Percentiles rank a stretch among this genome's conserved stretches.
These are phyloP conservation scores for Saccharomyces hybrid DNA, from an alignment of 1,139 yeast genomes.

Conservation along the genomic window DNA sequence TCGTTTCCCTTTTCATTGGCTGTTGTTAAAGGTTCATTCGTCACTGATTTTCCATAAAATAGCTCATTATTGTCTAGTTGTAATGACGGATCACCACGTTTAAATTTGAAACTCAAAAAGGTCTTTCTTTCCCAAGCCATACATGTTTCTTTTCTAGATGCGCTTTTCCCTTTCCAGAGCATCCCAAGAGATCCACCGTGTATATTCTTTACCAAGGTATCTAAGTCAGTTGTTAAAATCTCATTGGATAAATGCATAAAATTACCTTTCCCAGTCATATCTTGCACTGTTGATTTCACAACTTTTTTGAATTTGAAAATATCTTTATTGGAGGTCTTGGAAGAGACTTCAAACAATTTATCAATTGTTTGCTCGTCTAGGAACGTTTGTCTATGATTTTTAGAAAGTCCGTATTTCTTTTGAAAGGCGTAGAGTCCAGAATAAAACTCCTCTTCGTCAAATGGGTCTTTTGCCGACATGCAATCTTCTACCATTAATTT, in stretches of 20 bases:
- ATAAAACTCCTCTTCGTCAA: slow-evolving; percentile 61
- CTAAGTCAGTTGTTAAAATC: slow-evolving; percentile 45
- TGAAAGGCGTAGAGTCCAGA: slow-evolving; percentile 61
- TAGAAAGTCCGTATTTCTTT: slow-evolving; percentile 48
- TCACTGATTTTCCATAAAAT: slow-evolving; percentile 9
- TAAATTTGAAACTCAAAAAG: slow-evolving; percentile 21
- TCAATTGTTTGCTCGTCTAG: slow-evolving; percentile 59
- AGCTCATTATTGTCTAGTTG: slow-evolving; percentile 22
- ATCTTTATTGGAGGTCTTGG: slow-evolving; percentile 43
- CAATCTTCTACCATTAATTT: slow-evolving; percentile 64
- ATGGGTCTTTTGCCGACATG: slow-evolving; percentile 80
- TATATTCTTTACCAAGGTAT: slow-evolving; percentile 37
- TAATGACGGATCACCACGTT: slow-evolving; percentile 29
- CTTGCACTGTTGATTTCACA: slow-evolving; percentile 71
- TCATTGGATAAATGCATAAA: slow-evolving; percentile 39
- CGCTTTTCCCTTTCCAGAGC: slow-evolving; percentile 44
- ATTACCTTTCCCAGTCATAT: slow-evolving; percentile 40
- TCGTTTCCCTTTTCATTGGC: neutral
- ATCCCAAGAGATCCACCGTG: slow-evolving; percentile 42
- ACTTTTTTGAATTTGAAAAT: slow-evolving; percentile 57
- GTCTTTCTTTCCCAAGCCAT: slow-evolving; percentile 18
- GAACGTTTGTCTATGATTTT: slow-evolving; percentile 42
- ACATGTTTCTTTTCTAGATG: slow-evolving; percentile 18
- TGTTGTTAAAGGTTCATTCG: neutral
- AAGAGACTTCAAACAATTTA: slow-evolving; percentile 52